These are phyloP conservation scores for Prunus davidiana DNA, from an alignment of 306 rosid genomes.

Conservation along the genomic window DNA sequence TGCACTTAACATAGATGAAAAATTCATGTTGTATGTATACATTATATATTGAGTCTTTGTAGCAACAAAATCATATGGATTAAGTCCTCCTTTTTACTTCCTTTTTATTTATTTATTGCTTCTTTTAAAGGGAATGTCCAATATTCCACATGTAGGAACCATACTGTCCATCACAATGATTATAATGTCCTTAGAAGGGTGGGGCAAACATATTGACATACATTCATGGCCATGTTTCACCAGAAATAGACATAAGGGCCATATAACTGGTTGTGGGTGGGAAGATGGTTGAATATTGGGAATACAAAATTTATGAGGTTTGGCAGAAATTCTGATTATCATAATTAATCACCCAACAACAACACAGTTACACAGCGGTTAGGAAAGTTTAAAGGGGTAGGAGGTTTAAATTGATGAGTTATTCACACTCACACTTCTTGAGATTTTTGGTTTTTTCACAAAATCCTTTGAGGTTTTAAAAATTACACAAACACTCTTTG, in stretches of 20 bases:
- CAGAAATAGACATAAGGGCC: neutral
- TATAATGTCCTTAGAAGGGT: neutral
- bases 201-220: neutral
- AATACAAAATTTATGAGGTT: neutral
- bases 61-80: neutral
- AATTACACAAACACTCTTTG: fast-evolving
- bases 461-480: too few species aligned
- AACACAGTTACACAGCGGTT: too few species aligned
- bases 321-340: neutral
- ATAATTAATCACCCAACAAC: neutral
- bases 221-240: neutral
- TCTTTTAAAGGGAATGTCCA: neutral
- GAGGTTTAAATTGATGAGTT: too few species aligned
- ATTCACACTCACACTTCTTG: too few species aligned
- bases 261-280: neutral
- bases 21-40: too few species aligned
- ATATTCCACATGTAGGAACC: neutral
- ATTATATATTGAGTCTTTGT: neutral
- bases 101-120: neutral
- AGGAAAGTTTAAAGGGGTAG: too few species aligned
- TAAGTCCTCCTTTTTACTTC: too few species aligned
- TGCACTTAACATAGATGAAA: too few species aligned
- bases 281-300: neutral
- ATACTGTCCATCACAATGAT: neutral
- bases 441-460: too few species aligned